These are phyloP conservation scores for Tolypocladium inflatum DNA, from an alignment of 2,329 filamentous ascomycete genomes.

Conservation along the genomic window DNA sequence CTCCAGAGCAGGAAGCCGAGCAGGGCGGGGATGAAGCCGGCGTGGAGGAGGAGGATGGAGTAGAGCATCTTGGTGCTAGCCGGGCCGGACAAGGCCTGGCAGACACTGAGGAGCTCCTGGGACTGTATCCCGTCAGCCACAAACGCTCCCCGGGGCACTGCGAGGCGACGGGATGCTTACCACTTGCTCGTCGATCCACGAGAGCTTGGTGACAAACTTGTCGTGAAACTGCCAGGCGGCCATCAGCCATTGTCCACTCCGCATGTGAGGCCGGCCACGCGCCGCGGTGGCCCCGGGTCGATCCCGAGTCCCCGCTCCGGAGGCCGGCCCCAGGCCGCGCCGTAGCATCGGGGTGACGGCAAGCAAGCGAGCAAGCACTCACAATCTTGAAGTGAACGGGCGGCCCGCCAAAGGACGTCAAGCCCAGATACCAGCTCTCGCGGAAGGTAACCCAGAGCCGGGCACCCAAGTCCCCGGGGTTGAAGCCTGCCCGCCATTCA, in stretches of 20 bases:
- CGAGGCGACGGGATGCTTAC: conserved; percentile 22
- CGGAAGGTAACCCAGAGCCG: no score
- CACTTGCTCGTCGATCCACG: conserved; percentile 62
- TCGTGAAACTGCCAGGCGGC: conserved; percentile 35
- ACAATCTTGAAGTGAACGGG: no score
- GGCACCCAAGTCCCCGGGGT: neutral
- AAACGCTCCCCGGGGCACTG: no score
- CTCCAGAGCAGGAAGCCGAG: conserved; percentile 56
- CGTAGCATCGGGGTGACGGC: no score
- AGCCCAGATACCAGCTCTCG: no score
- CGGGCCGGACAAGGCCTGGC: conserved; percentile 58
- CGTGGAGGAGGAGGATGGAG: conserved; percentile 55
- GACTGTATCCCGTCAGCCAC: conserved; percentile 33
- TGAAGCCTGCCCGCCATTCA: neutral
- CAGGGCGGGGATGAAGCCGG: conserved; percentile 47
- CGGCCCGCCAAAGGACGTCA: no score
- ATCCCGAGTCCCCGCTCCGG: no score
- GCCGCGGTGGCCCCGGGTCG: no score
- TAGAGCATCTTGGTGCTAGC: conserved; percentile 64
- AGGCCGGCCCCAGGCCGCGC: no score
- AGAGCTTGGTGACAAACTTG: conserved; percentile 48
- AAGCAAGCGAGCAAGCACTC: no score
- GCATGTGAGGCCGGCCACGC: no score
- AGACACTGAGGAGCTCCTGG: conserved; percentile 62
- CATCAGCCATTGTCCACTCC: no score